Percentiles rank a stretch among this genome's conserved stretches.
phyloP scores from a whole-genome alignment of 2,329 filamentous ascomycete species.

The Geosmithia putterillii region DNA sequence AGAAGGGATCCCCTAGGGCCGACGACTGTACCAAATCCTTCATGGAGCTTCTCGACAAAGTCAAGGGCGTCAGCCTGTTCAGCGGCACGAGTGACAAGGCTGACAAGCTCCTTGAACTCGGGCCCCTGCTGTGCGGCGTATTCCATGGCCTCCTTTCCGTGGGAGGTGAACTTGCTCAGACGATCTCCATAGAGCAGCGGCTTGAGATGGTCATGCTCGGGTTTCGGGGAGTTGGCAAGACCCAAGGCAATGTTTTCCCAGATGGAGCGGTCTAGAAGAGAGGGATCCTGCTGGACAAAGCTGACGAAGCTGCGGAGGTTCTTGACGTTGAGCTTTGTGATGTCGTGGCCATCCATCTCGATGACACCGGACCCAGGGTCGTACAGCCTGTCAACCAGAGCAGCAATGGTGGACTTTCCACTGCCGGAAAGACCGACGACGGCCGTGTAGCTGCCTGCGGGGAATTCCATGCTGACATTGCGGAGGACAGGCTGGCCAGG shows the following conservation, averaged over 20 bases:
- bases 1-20: constrained; percentile 48
- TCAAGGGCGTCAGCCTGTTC: constrained; percentile 2
- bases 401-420: constrained; percentile 56
- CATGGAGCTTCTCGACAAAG: constrained; percentile 2
- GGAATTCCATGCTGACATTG: constrained; percentile 65
- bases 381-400: constrained; percentile 2
- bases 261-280: constrained; percentile 30
- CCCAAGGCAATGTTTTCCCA: constrained; percentile 19
- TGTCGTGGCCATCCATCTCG: constrained; percentile 12
- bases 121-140: background rate
- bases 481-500: constrained; percentile 85
- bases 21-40: constrained; percentile 18
- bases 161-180: constrained; percentile 17
- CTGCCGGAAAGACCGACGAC: constrained; percentile 89
- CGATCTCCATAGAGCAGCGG: constrained; percentile 25
- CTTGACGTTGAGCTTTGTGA: constrained; percentile 17
- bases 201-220: constrained; percentile 31
- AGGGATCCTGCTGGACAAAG: constrained; percentile 32
- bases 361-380: constrained; percentile 14
- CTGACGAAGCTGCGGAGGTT: constrained; percentile 34
- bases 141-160: background rate
- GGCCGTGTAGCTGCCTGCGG: constrained; percentile 84
- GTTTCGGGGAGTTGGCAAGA: constrained; percentile 18
- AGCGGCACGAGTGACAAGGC: constrained; percentile 2
- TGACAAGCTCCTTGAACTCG: constrained; percentile 1